Evolutionary conservation across 2,329 filamentous ascomycete genomes (phyloP).

Genomic region (Truncatella angustata): DNA sequence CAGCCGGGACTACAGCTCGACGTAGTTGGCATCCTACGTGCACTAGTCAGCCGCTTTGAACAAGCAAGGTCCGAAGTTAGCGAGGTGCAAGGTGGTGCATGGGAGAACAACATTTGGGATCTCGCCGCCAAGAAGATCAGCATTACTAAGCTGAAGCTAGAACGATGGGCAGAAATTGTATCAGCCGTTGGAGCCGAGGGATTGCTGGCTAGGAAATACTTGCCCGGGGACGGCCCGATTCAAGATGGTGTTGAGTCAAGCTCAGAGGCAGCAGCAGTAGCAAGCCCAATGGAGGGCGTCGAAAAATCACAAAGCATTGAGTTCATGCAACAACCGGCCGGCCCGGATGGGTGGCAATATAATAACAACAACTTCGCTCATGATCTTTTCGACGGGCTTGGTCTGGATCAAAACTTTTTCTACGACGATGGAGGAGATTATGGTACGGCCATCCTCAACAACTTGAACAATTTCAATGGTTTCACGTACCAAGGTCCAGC

Average conservation of each 20-base stretch:
- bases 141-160: slow-evolving; percentile 44
- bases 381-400: slow-evolving; percentile 24
- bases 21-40: slow-evolving; percentile 39
- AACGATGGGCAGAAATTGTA: slow-evolving; percentile 45
- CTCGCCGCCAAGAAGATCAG: slow-evolving; percentile 46
- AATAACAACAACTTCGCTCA: slow-evolving; percentile 17
- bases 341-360: slow-evolving; percentile 17
- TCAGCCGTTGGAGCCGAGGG: slow-evolving; percentile 31
- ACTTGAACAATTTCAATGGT: slow-evolving; percentile 10
- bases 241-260: not conserved
- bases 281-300: slow-evolving; percentile 12
- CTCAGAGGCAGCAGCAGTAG: slow-evolving; percentile 8
- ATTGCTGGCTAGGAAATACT: slow-evolving; percentile 8
- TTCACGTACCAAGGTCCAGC: not conserved
- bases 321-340: not conserved
- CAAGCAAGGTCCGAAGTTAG: slow-evolving; percentile 29
- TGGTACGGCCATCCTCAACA: slow-evolving; percentile 17
- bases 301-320: slow-evolving; percentile 2
- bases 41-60: slow-evolving; percentile 41
- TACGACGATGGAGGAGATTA: slow-evolving; percentile 23
- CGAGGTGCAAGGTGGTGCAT: slow-evolving; percentile 27
- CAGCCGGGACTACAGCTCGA: slow-evolving; percentile 46
- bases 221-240: not conserved
- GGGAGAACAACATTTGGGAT: slow-evolving; percentile 47
- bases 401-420: slow-evolving; percentile 26